Conservation (phyloP, 768 basidiomycete species). For the Mycena vitilis region DNA sequence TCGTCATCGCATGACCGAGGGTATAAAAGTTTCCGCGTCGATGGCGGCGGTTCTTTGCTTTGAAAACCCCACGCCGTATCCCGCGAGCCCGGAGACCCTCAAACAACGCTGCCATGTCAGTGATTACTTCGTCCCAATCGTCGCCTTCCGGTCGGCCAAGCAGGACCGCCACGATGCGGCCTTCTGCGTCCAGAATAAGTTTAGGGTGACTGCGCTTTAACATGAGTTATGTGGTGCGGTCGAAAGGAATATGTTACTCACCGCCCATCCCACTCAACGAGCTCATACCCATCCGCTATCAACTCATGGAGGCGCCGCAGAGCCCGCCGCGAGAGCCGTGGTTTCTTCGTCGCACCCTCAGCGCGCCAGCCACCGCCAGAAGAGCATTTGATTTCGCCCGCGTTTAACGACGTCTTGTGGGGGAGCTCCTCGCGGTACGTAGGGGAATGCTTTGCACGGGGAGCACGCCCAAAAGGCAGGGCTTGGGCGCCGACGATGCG, state of each 20-base stretch:
- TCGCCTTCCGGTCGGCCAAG: neutral
- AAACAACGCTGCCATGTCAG: neutral
- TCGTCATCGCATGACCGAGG: neutral
- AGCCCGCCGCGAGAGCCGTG: neutral
- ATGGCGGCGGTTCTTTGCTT: neutral
- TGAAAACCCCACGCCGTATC: neutral
- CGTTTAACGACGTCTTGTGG: neutral
- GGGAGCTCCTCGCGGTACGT: neutral
- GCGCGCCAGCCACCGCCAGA: neutral
- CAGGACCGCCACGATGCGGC: neutral
- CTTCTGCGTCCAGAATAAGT: neutral
- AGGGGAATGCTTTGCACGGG: neutral
- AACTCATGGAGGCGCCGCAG: neutral
- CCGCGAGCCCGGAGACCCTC: neutral
- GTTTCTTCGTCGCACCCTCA: neutral
- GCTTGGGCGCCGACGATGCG: neutral
- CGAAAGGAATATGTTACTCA: neutral
- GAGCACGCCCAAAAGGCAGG: neutral
- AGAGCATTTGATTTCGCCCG: neutral
- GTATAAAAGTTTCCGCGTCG: neutral
- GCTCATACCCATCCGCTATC: neutral
- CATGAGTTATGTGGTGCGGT: neutral
- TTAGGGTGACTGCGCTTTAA: neutral
- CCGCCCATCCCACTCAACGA: constrained; percentile 2
- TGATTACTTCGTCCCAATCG: neutral